Evolutionary conservation across 139 green algal genomes (phyloP).

Genomic region (Closterium sp.): DNA sequence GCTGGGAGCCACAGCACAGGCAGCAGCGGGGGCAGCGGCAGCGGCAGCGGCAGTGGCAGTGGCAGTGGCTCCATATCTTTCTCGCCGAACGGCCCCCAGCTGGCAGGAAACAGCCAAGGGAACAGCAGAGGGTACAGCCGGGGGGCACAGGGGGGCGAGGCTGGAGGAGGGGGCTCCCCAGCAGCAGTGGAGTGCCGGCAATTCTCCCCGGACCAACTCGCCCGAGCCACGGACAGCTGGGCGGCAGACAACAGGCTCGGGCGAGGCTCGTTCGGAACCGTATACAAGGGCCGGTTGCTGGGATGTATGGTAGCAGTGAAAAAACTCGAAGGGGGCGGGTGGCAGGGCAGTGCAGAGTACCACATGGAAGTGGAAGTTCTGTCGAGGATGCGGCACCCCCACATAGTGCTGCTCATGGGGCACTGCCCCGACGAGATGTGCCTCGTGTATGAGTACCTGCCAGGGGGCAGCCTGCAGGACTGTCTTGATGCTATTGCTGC

Average conservation of each 20-base stretch:
- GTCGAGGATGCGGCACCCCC: conserved; percentile 58
- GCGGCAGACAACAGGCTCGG: neutral
- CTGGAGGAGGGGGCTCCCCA: neutral
- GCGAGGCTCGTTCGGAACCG: conserved; percentile 1
- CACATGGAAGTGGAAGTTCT: conserved; percentile 56
- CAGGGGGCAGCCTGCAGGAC: conserved; percentile 53
- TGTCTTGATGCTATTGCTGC: conserved; percentile 27
- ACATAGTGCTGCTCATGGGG: conserved; percentile 66
- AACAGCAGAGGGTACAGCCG: too few relatives aligned
- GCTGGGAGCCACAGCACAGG: neutral
- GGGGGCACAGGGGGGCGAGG: too few relatives aligned
- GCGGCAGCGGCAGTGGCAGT: too few relatives aligned
- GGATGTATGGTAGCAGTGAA: conserved; percentile 12
- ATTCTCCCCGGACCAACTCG: neutral
- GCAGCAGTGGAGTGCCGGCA: neutral
- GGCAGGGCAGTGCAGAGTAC: conserved; percentile 1
- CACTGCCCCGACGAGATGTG: conserved; percentile 55
- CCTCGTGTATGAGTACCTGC: conserved; percentile 63
- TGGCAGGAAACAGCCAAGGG: too few relatives aligned
- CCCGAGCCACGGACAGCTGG: neutral
- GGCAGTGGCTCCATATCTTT: too few relatives aligned
- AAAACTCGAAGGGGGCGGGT: neutral
- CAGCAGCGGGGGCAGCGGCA: too few relatives aligned
- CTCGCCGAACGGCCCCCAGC: too few relatives aligned
- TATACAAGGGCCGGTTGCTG: neutral